phyloP scores from a whole-genome alignment of 1,284 basidiomycete genomes.

The Chondrostereum purpureum region DNA sequence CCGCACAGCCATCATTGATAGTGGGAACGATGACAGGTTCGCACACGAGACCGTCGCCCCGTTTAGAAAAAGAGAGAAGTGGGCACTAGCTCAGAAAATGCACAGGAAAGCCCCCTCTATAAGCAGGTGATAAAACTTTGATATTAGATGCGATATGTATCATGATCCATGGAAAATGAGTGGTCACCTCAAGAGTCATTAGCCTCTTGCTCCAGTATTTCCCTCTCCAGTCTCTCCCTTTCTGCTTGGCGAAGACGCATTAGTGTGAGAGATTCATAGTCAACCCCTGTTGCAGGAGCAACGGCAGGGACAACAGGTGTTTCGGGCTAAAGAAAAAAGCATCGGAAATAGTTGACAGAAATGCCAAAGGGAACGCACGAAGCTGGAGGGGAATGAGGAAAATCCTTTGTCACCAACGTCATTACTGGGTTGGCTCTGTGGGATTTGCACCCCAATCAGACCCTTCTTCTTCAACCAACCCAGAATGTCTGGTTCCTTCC shows the following conservation, averaged over 20 bases:
- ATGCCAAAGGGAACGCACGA: slow-evolving; percentile 34
- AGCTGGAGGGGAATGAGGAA: slow-evolving; percentile 53
- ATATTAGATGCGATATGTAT: no score
- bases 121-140: no score
- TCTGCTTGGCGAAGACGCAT: slow-evolving; percentile 79
- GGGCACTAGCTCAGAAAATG: no score
- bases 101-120: no score
- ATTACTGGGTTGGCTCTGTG: neutral
- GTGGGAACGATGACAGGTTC: no score
- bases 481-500: slow-evolving; percentile 69
- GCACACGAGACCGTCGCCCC: no score
- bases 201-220: slow-evolving; percentile 67
- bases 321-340: slow-evolving; percentile 9
- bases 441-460: slow-evolving; percentile 39
- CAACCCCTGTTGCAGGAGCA: slow-evolving; percentile 37
- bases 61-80: no score
- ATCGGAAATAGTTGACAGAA: neutral
- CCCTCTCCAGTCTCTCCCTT: slow-evolving; percentile 65
- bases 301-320: slow-evolving; percentile 21
- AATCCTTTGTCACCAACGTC: slow-evolving; percentile 22
- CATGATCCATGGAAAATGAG: no score
- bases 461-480: slow-evolving; percentile 70
- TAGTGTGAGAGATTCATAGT: slow-evolving; percentile 78
- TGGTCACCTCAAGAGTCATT: slow-evolving; percentile 7
- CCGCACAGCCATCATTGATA: no score